These are phyloP conservation scores for Podaxis mareebaensis DNA, from an alignment of 768 basidiomycete genomes.

Conservation along the genomic window DNA sequence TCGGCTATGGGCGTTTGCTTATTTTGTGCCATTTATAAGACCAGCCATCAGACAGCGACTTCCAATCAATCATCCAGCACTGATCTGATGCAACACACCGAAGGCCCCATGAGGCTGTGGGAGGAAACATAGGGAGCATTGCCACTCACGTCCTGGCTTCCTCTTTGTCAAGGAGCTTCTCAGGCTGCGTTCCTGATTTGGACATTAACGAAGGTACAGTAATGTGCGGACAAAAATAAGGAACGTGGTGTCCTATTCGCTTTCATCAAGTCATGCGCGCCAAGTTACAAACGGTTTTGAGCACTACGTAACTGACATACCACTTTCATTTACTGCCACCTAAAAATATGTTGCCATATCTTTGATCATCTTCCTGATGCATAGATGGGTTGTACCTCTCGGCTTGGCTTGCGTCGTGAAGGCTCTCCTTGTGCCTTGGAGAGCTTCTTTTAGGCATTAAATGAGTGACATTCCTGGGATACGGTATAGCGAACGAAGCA, in stretches of 20 bases:
- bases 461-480: too few species aligned
- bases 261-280: constrained; percentile 58
- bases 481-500: too few species aligned
- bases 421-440: too few species aligned
- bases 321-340: too few species aligned
- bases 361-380: too few species aligned
- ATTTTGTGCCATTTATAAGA: constrained; percentile 7
- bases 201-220: constrained; percentile 12
- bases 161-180: constrained; percentile 76
- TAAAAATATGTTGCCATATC: too few species aligned
- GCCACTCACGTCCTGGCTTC: constrained; percentile 35
- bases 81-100: constrained; percentile 15
- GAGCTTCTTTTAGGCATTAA: too few species aligned
- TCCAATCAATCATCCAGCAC: constrained; percentile 35
- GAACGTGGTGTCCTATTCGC: constrained; percentile 72
- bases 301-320: not conserved
- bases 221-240: constrained; percentile 58
- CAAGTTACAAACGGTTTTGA: constrained; percentile 10
- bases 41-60: constrained; percentile 46
- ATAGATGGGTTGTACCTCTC: too few species aligned
- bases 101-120: constrained; percentile 15
- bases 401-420: too few species aligned
- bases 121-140: constrained; percentile 23
- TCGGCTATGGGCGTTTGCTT: not conserved
- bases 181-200: constrained; percentile 47